phyloP scores from a whole-genome alignment of 306 rosid genomes.

The Begonia fuchsioides region DNA sequence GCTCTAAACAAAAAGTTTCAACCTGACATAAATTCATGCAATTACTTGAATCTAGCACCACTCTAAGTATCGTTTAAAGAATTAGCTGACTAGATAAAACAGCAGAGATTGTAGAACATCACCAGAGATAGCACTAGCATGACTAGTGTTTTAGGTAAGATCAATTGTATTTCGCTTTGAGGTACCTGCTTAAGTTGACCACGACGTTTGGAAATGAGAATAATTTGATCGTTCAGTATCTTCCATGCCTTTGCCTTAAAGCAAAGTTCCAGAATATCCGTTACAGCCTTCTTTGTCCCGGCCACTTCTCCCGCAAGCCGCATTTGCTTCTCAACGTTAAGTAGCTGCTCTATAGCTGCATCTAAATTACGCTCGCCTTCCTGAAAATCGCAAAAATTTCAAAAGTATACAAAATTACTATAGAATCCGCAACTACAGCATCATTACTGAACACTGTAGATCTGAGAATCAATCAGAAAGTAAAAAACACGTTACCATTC shows the following conservation, averaged over 20 bases:
- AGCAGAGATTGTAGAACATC: too few relatives aligned
- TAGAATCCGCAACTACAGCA: neutral
- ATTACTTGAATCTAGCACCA: too few relatives aligned
- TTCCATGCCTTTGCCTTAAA: conserved; percentile 77
- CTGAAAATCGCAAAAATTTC: conserved; percentile 15
- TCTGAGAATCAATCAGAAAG: neutral
- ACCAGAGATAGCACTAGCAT: too few relatives aligned
- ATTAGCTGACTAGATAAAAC: too few relatives aligned
- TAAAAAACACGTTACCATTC: neutral
- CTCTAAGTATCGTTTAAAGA: too few relatives aligned
- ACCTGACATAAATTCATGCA: too few relatives aligned
- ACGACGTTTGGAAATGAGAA: conserved; percentile 82
- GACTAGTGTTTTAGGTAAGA: too few relatives aligned
- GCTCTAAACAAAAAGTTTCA: too few relatives aligned
- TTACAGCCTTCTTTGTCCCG: conserved; percentile 70
- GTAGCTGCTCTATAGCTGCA: conserved; percentile 49
- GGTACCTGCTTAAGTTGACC: conserved; percentile 94
- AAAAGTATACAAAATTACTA: neutral
- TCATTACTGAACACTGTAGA: neutral
- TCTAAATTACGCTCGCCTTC: conserved; percentile 50
- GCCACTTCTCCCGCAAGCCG: conserved; percentile 61
- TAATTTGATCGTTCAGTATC: conserved; percentile 82
- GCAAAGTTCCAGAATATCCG: conserved; percentile 72
- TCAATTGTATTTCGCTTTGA: neutral
- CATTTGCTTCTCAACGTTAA: conserved; percentile 83